Evolutionary conservation across 257 asterid genomes (phyloP).

Genomic region (Misopates orontium): DNA sequence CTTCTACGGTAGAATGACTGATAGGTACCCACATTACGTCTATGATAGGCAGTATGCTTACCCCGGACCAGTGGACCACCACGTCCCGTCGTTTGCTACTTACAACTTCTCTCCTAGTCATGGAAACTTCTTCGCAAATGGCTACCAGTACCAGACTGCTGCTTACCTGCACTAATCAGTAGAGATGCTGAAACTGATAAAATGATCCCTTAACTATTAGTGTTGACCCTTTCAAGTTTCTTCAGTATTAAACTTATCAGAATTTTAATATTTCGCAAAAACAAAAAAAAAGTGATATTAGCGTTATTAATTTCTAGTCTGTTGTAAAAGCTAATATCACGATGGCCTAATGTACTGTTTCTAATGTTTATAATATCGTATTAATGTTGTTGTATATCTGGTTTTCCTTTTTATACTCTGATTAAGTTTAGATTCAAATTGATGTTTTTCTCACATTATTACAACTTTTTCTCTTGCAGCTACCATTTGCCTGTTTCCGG

Average conservation of each 20-base stretch:
- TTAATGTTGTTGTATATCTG: neutral
- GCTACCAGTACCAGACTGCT: conserved; percentile 92
- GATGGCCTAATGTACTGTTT: conserved; percentile 37
- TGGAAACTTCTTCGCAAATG: conserved; percentile 86
- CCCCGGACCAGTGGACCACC: conserved; percentile 62
- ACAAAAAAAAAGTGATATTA: conserved; percentile 23
- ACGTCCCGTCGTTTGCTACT: conserved; percentile 53
- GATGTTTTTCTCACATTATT: too few relatives aligned
- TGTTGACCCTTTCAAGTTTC: conserved; percentile 59
- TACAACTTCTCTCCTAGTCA: conserved; percentile 66
- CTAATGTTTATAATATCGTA: conserved; percentile 37
- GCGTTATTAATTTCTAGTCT: conserved; percentile 59
- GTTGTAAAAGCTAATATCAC: conserved; percentile 71
- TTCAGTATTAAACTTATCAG: conserved; percentile 51
- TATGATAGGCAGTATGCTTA: conserved; percentile 78
- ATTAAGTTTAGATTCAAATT: neutral
- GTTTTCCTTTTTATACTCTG: neutral
- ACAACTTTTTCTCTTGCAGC: too few relatives aligned
- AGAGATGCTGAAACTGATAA: conserved; percentile 55
- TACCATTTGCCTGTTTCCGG: too few relatives aligned
- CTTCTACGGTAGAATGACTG: conserved; percentile 59
- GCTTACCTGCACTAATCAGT: conserved; percentile 93
- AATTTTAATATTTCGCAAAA: conserved; percentile 44
- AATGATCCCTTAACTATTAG: conserved; percentile 64
- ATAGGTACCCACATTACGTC: conserved; percentile 79